Evolutionary conservation across 495 filamentous ascomycete genomes (phyloP).

Genomic region (Viridothelium virens): DNA sequence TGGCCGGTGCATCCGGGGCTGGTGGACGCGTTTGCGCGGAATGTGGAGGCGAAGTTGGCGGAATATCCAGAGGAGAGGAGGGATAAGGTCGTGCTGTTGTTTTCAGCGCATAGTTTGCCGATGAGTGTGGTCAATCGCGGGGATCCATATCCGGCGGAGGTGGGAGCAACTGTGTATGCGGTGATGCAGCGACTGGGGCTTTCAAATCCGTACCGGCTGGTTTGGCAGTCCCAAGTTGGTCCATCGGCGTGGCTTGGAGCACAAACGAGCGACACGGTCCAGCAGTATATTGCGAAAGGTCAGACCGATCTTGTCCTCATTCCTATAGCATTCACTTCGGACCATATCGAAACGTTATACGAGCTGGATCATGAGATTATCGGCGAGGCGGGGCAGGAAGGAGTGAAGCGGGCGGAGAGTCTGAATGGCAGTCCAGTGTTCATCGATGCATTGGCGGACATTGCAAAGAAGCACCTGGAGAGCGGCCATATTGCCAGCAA

Average conservation of each 20-base stretch:
- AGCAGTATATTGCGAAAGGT: slow-evolving; percentile 80
- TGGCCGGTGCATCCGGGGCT: slow-evolving; percentile 90
- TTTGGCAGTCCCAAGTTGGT: slow-evolving; percentile 98
- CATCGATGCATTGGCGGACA: slow-evolving; percentile 79
- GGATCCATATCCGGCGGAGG: slow-evolving; percentile 94
- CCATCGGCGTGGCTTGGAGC: slow-evolving; percentile 93
- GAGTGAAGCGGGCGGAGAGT: slow-evolving; percentile 85
- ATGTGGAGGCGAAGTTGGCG: slow-evolving; percentile 73
- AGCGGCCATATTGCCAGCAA: slow-evolving; percentile 59
- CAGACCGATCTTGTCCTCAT: slow-evolving; percentile 87
- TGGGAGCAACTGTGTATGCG: slow-evolving; percentile 92
- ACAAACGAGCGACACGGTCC: slow-evolving; percentile 81
- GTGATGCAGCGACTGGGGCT: slow-evolving; percentile 86
- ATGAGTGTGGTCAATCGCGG: slow-evolving; percentile 96
- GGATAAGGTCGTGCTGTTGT: slow-evolving; percentile 74
- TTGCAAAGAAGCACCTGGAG: slow-evolving; percentile 71
- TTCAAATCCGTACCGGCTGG: slow-evolving; percentile 82
- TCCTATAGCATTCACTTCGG: slow-evolving; percentile 94
- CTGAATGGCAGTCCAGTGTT: slow-evolving; percentile 89
- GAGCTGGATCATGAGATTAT: slow-evolving; percentile 96
- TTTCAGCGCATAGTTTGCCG: slow-evolving; percentile 90
- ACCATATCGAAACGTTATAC: slow-evolving; percentile 96
- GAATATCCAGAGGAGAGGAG: slow-evolving; percentile 75
- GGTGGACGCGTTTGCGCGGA: slow-evolving; percentile 82
- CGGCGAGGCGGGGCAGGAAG: slow-evolving; percentile 71